Evolutionary conservation across 805 yeast species (phyloP).

Genomic region (Metschnikowia chrysomelidarum): DNA sequence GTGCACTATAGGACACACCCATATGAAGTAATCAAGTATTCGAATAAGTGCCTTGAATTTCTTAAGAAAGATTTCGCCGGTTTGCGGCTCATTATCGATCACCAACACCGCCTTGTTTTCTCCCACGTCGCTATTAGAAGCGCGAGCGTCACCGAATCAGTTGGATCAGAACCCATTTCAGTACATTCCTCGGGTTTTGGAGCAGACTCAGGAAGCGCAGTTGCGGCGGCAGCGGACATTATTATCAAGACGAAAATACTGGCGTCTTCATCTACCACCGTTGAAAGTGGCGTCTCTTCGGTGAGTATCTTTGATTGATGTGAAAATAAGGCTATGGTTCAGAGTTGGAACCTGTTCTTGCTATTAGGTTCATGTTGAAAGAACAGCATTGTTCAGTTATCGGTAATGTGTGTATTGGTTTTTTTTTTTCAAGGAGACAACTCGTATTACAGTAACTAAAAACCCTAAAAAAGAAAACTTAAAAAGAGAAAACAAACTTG

Average conservation of each 20-base stretch:
- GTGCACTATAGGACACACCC: no score
- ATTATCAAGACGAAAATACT: slow-evolving; percentile 16
- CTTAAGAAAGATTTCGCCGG: slow-evolving; percentile 24
- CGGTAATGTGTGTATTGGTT: neutral
- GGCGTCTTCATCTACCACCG: slow-evolving; percentile 18
- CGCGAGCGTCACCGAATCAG: slow-evolving; percentile 7
- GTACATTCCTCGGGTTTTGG: neutral
- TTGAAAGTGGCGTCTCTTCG: slow-evolving; percentile 44
- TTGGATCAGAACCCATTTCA: slow-evolving; percentile 8
- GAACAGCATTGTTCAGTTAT: no score
- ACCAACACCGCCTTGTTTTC: slow-evolving; percentile 33
- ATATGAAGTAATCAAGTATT: no score
- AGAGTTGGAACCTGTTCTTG: no score
- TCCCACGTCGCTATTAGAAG: slow-evolving; percentile 41
- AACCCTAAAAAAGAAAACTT: no score
- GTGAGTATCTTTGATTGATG: slow-evolving; percentile 63
- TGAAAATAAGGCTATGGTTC: no score
- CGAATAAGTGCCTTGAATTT: slow-evolving; percentile 23
- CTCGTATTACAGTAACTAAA: no score
- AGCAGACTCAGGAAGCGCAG: neutral
- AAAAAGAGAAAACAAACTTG: no score
- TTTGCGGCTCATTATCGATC: slow-evolving; percentile 27
- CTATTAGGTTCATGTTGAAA: no score
- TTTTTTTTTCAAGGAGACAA: neutral
- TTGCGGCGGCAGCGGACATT: slow-evolving; percentile 18